Evolutionary conservation across 129 eudicot species (phyloP), one percentile per base, ranked within the genome.

Genomic region (Sambucus nigra): DNA sequence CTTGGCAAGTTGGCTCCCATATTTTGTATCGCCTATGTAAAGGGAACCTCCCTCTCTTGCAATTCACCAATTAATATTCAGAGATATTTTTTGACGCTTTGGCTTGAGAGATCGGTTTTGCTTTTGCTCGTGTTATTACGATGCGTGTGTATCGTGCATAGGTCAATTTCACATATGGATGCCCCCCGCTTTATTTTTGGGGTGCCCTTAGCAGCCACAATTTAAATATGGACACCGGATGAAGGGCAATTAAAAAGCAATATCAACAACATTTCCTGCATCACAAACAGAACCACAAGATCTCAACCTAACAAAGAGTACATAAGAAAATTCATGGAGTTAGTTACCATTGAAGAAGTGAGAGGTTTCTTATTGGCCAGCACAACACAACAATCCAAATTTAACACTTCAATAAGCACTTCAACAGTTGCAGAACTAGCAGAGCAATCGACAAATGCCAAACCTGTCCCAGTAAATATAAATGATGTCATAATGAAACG

Each of bases 331-430:
- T 31, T 24, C 16, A 29, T 68, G 55, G 18, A 60, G 47, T 8
- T 24, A 29, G 17, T 65, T 76, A 91, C 98, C 95, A 91, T 19
- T 65, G 94, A 62, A 67, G 84, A 72, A 59, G 88, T 81, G 57
- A 91, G 94, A 60, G 98, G 94, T 72, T 86, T 91, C 73, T 91
- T 91, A 73, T 91, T 91, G 59, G 98, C 98, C 61, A 91, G 69
- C 54, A 86, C 99, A 65, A 71, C 76, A 68, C 85, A 82, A 46
- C 96, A 66, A 44, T 86, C 94, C 21, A 70, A 67, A 25, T 66
- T 67, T 35, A 80, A 63, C 62, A 65, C 76, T 41, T 66, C 68
- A 45, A 49, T 79, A 57, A 92, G 70, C 65, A 86, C 49, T 51
- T 18, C 74, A 65, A 73, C 38, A 13, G 94, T 86, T 45, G 82